Evolutionary conservation across 768 basidiomycete species (phyloP), one percentile per base, ranked within the genome.

Genomic region (Lentinus brumalis): DNA sequence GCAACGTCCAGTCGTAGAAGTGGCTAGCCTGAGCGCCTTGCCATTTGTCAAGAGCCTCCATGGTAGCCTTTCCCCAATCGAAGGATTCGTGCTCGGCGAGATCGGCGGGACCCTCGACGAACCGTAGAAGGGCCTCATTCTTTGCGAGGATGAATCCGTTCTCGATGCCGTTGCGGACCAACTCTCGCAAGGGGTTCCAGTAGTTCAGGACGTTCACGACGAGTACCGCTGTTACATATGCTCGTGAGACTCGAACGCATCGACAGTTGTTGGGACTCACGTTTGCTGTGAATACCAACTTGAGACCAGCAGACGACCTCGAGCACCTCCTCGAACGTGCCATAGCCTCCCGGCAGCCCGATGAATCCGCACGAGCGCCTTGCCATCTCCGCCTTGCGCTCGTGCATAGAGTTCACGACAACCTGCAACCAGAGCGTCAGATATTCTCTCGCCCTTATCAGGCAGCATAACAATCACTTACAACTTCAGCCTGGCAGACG

Each of bases 271-370:
- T 60, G 30, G 16, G 10, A 65, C 84, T 63, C 70, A 92, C 92
- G 92, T 77, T 94, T 94, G 56, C 83, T 80, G 71, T 94, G 92
- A 45, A 96, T 89, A 18, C 90, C 89, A 5, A 97, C 73, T 69
- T 98, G 96, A 18, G 91, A 92, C 96, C 96, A 99, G 0, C 96
- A 97, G 14, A 88, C 84, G 63, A 92, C 95, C 74, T 98, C 96
- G 31, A 97, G 74, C 32, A 88, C 91, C 83, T 98, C 96, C 75
- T 99, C 97, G 64, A 94, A 92, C 0, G 96, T 98, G 10, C 96
- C 96, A 70, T 86, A 97, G 0, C 96, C 96, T 18, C 96, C 96
- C 1, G 96, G 96, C 18, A 99, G 77, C 11, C 87, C 92, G 50
- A 98, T 77, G 67, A 99, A 99, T 0, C 87, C 95, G 16, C 83